Evolutionary conservation across 1,284 basidiomycete species (phyloP).

Genomic region (Cystobasidium pallidum): DNA sequence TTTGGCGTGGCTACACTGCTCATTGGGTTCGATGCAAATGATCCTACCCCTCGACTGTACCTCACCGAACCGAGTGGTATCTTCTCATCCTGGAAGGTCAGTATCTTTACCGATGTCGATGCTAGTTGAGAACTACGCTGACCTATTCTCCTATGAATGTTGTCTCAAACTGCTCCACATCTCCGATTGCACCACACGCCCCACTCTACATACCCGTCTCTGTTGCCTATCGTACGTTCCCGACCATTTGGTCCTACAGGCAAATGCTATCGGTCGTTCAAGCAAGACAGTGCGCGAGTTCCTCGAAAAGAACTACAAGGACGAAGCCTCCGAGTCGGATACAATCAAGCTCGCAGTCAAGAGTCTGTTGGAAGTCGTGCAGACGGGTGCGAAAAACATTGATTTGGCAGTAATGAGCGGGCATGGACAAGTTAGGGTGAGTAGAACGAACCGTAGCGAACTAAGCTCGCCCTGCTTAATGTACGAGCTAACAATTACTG

Average conservation of each 20-base stretch:
- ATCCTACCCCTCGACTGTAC: constrained; percentile 83
- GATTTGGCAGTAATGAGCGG: constrained; percentile 95
- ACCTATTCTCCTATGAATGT: too few species aligned
- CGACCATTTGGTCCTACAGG: too few species aligned
- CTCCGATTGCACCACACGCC: too few species aligned
- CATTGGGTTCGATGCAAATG: constrained; percentile 95
- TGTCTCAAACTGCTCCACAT: background rate
- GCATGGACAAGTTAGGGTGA: constrained; percentile 84
- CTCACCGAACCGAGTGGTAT: constrained; percentile 98
- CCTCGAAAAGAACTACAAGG: constrained; percentile 96
- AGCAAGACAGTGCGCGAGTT: constrained; percentile 99
- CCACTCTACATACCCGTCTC: too few species aligned
- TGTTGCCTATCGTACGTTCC: too few species aligned
- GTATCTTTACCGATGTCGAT: too few species aligned
- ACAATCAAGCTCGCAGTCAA: constrained; percentile 95
- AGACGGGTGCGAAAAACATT: constrained; percentile 99
- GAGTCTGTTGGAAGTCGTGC: constrained; percentile 94
- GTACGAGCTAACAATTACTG: too few species aligned
- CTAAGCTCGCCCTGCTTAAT: too few species aligned
- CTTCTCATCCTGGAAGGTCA: constrained; percentile 96
- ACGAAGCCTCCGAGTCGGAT: constrained; percentile 83
- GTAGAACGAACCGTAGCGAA: constrained; percentile 55
- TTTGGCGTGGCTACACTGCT: constrained; percentile 98
- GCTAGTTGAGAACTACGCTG: too few species aligned
- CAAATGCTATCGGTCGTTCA: constrained; percentile 94